These are phyloP conservation scores for Syzygium aromaticum DNA, from an alignment of 345 rosid genomes.

Conservation along the genomic window DNA sequence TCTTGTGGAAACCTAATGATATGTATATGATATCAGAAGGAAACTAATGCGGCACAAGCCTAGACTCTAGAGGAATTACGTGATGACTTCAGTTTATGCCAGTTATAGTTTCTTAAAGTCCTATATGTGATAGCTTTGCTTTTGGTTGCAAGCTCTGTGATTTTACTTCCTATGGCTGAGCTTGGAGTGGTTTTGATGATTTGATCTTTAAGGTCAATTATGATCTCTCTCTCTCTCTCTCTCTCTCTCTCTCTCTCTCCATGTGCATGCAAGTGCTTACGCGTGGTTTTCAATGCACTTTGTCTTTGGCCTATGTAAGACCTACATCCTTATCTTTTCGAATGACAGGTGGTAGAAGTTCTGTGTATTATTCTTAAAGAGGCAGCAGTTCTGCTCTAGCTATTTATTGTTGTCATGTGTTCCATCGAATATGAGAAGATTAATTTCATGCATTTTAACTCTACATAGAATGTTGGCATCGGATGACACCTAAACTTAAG, in stretches of 20 bases:
- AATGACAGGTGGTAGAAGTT: neutral
- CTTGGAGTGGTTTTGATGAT: neutral
- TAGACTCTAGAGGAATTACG: neutral
- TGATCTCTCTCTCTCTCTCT: neutral
- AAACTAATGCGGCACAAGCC: neutral
- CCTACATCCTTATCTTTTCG: neutral
- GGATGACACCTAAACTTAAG: neutral
- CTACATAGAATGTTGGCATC: neutral
- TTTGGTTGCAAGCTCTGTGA: neutral
- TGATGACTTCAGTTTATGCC: neutral
- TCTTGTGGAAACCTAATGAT: neutral
- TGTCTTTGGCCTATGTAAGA: neutral
- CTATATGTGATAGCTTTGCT: neutral
- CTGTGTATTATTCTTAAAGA: neutral
- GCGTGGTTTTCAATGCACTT: neutral
- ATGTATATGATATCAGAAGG: neutral
- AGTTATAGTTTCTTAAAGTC: neutral
- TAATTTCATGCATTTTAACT: neutral
- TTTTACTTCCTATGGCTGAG: too few species aligned
- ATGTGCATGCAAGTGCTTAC: neutral
- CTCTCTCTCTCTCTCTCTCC: neutral
- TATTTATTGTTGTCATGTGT: neutral
- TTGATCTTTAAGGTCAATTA: neutral
- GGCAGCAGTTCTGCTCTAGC: neutral
- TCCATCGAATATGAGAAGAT: neutral